Conservation (phyloP, 2,329 filamentous ascomycete species). For the Pyrenochaeta sp. region DNA sequence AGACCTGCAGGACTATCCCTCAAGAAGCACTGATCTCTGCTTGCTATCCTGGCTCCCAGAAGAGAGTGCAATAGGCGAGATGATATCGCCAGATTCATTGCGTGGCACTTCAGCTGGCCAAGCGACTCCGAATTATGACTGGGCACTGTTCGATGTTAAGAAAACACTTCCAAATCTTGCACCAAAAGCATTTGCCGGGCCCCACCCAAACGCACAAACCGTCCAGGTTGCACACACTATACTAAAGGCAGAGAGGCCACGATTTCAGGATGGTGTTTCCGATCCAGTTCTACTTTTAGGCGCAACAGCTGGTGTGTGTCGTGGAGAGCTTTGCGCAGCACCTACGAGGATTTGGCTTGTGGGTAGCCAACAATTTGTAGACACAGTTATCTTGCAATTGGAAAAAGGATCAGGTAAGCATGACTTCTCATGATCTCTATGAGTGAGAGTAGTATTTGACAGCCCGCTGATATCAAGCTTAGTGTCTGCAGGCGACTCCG, state of each 20-base stretch:
- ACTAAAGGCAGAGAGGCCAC: not conserved
- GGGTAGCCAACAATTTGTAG: constrained; percentile 1
- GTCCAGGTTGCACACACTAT: not conserved
- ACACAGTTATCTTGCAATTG: constrained; percentile 4
- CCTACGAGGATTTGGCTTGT: constrained; percentile 1
- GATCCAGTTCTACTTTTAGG: constrained; percentile 6
- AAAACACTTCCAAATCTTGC: not conserved
- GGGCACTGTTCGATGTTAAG: not conserved
- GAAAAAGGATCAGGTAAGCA: constrained; percentile 4
- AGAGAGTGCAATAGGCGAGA: not conserved
- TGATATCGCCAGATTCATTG: not conserved
- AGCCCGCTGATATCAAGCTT: not conserved
- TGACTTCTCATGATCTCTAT: not conserved
- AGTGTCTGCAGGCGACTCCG: constrained; percentile 10
- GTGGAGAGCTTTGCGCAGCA: constrained; percentile 3
- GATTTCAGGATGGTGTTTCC: constrained; percentile 4
- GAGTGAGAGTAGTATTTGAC: too few species aligned
- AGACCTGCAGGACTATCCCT: not conserved
- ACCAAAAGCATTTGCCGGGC: not conserved
- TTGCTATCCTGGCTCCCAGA: not conserved
- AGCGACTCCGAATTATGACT: not conserved
- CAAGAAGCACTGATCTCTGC: not conserved
- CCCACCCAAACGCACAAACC: not conserved
- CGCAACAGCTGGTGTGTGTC: not conserved
- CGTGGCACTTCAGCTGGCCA: not conserved